phyloP scores from a whole-genome alignment of 129 eudicot genomes.

The Helianthus annuus region HanXRQr2.0-SUNRISE NC_035440.2:88165559-88166058 shows the following conservation, averaged over 20 bases:
- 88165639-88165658: conserved; percentile 31
- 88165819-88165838: conserved; percentile 35
- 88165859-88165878: background rate
- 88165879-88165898: background rate
- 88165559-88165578: conserved; percentile 15
- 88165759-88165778: conserved; percentile 16
- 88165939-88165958: too few species aligned
- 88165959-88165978: too few species aligned
- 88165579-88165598: conserved; percentile 12
- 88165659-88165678: conserved; percentile 39
- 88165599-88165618: background rate
- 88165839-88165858: conserved; percentile 41
- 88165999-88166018: too few species aligned
- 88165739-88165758: conserved; percentile 35
- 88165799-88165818: conserved; percentile 33
- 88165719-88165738: conserved; percentile 30
- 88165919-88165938: background rate
- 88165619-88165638: conserved; percentile 27
- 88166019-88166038: too few species aligned
- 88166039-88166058: too few species aligned
- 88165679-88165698: conserved; percentile 38
- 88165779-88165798: conserved; percentile 26
- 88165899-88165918: background rate
- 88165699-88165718: conserved; percentile 24
- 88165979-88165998: too few species aligned